These are phyloP conservation scores for Diaporthe sp. DNA, from an alignment of 2,329 filamentous ascomycete species.

Conservation along the genomic window DNA sequence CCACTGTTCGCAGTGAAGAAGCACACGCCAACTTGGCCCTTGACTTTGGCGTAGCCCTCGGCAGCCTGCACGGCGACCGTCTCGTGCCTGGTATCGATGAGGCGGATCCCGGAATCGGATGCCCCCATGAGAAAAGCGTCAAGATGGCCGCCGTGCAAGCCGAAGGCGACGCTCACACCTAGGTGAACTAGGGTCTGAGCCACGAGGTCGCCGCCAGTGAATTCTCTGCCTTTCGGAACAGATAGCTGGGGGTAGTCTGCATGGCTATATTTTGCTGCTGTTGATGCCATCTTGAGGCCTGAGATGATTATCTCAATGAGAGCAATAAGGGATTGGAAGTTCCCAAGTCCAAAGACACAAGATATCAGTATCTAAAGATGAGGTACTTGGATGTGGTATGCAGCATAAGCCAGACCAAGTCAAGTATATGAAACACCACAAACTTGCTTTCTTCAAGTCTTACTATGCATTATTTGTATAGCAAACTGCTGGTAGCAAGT, in stretches of 20 bases:
- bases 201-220: constrained; percentile 60
- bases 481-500: neutral
- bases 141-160: constrained; percentile 61
- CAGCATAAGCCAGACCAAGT: neutral
- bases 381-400: too few relatives aligned
- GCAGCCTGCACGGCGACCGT: constrained; percentile 62
- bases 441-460: neutral
- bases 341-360: neutral
- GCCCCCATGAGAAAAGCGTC: constrained; percentile 62
- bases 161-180: constrained; percentile 59
- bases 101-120: constrained; percentile 53
- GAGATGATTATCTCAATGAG: neutral
- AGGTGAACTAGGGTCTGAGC: constrained; percentile 58
- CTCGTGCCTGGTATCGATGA: constrained; percentile 62
- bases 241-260: neutral
- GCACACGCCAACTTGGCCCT: constrained; percentile 58
- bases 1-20: constrained; percentile 64
- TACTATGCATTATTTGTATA: neutral
- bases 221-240: constrained; percentile 47
- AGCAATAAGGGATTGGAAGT: neutral
- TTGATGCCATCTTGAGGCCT: neutral
- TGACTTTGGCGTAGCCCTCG: constrained; percentile 59
- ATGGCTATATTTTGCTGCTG: neutral
- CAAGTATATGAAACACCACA: neutral
- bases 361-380: neutral